Conservation (phyloP, 139 green algal genomes). For the Picochlorum sp. region DNA sequence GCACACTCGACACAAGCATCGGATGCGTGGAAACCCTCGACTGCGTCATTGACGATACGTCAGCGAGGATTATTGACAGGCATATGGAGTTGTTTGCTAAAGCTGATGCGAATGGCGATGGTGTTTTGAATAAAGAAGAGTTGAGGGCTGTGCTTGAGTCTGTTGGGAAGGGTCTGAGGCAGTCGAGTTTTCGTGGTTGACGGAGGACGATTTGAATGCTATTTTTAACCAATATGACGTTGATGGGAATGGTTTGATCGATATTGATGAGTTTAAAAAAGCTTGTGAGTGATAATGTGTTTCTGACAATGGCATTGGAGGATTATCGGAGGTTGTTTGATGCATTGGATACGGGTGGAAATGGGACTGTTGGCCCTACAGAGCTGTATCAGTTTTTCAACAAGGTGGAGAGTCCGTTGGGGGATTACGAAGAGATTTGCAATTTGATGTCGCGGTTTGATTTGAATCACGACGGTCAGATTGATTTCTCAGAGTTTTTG, state of each 20-base stretch:
- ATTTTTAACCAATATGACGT: conserved; percentile 25
- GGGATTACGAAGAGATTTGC: conserved; percentile 19
- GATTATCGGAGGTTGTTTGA: conserved; percentile 66
- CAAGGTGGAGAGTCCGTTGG: conserved; percentile 26
- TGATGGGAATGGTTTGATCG: conserved; percentile 16
- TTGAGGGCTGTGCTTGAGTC: conserved; percentile 20
- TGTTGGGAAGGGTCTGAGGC: conserved; percentile 17
- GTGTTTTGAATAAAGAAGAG: conserved; percentile 18
- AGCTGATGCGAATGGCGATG: conserved; percentile 13
- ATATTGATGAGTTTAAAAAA: conserved; percentile 17
- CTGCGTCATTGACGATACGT: not conserved
- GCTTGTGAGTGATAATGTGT: conserved; percentile 38
- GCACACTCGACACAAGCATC: not conserved
- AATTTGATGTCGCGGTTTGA: conserved; percentile 44
- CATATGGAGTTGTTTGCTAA: not conserved
- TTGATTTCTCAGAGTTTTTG: conserved; percentile 61
- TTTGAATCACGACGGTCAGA: conserved; percentile 26
- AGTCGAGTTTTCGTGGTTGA: conserved; percentile 12
- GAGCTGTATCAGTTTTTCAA: conserved; percentile 37
- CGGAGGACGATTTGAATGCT: conserved; percentile 15
- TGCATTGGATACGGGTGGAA: conserved; percentile 35
- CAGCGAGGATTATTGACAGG: conserved; percentile 3
- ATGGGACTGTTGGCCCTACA: conserved; percentile 29
- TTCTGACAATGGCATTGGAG: conserved; percentile 59
- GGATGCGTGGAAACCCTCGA: conserved; percentile 17